phyloP scores from a whole-genome alignment of 345 rosid genomes.

The Eucalyptus grandis region DNA sequence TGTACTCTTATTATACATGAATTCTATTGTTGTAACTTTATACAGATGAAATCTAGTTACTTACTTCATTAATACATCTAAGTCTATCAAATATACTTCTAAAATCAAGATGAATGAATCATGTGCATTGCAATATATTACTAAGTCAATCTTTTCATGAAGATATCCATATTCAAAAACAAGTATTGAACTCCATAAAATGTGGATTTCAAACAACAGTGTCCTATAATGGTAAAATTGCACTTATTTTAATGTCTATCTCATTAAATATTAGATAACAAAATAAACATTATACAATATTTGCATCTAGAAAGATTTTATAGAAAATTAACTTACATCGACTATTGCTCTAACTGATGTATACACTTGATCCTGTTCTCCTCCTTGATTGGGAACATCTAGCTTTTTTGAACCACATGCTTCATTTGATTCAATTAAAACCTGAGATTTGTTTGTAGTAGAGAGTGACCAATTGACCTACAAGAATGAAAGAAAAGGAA shows the following conservation, averaged over 20 bases:
- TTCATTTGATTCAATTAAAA: neutral
- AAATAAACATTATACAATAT: neutral
- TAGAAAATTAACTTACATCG: neutral
- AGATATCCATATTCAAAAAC: neutral
- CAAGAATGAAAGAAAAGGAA: neutral
- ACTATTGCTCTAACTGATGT: neutral
- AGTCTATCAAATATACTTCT: neutral
- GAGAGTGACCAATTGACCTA: neutral
- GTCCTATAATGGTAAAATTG: neutral
- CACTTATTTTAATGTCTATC: neutral
- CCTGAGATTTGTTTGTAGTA: neutral
- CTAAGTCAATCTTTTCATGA: neutral
- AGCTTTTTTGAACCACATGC: neutral
- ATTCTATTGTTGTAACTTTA: neutral
- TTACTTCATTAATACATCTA: neutral
- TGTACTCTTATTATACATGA: neutral
- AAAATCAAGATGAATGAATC: neutral
- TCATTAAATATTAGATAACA: neutral
- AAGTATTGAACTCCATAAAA: neutral
- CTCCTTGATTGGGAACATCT: neutral
- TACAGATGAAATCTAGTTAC: neutral
- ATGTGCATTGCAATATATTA: neutral
- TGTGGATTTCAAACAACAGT: neutral
- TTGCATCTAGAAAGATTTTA: neutral
- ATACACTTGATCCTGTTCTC: neutral